Evolutionary conservation across 768 basidiomycete genomes (phyloP).

Genomic region (Suillus brevipes): DNA sequence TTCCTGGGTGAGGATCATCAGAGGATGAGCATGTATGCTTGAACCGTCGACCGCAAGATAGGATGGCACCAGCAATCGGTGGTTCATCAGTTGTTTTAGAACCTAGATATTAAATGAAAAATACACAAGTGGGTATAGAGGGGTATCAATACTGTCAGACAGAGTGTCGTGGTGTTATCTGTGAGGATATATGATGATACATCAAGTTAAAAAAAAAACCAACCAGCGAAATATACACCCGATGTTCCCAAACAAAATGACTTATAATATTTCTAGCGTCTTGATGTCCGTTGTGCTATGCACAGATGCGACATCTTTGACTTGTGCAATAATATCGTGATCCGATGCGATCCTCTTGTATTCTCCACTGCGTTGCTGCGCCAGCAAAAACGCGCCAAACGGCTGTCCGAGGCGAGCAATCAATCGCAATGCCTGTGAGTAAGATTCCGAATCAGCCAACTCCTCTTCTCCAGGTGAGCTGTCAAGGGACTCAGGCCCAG

Average conservation of each 20-base stretch:
- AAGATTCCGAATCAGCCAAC: neutral
- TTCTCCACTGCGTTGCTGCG: neutral
- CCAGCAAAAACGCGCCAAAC: neutral
- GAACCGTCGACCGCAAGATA: too few relatives aligned
- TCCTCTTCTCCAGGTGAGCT: neutral
- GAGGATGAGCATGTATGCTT: too few relatives aligned
- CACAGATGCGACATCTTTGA: neutral
- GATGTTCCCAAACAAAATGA: neutral
- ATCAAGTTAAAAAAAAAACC: neutral
- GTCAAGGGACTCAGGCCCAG: neutral
- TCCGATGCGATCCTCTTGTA: neutral
- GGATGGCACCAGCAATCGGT: too few relatives aligned
- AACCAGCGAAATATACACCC: neutral
- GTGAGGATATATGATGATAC: too few relatives aligned
- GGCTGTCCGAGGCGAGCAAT: neutral
- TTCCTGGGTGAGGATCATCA: too few relatives aligned
- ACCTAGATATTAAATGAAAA: too few relatives aligned
- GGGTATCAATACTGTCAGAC: too few relatives aligned
- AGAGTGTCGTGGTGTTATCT: too few relatives aligned
- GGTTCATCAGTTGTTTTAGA: too few relatives aligned
- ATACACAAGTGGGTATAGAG: too few relatives aligned
- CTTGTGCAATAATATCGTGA: neutral
- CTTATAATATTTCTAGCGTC: neutral
- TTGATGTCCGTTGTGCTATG: neutral
- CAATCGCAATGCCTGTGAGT: neutral